Conservation (phyloP, 805 yeast genomes). For the Metschnikowia lunata region DNA sequence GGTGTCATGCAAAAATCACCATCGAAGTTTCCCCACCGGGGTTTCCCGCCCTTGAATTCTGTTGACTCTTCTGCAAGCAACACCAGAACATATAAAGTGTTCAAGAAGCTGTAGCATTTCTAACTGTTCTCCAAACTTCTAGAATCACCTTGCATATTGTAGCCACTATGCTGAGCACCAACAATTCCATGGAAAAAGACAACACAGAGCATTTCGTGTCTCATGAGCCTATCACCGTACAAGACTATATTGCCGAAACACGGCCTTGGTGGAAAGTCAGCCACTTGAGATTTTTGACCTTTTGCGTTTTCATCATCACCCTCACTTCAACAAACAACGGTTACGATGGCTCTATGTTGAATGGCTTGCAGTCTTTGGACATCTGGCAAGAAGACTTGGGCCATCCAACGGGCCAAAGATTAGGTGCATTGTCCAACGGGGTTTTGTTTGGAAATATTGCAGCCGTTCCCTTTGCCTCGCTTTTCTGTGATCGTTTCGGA, state of each 20-base stretch:
- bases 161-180: slow-evolving; percentile 4
- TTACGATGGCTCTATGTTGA: slow-evolving; percentile 35
- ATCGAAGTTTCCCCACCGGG: not conserved
- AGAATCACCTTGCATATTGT: not conserved
- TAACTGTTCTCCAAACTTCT: too few relatives aligned
- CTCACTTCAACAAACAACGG: slow-evolving; percentile 43
- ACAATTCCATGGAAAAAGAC: slow-evolving; percentile 1
- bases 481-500: slow-evolving; percentile 35
- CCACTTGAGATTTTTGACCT: slow-evolving; percentile 36
- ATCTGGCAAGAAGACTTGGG: slow-evolving; percentile 38
- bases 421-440: slow-evolving; percentile 23
- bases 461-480: slow-evolving; percentile 17
- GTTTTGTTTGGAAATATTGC: slow-evolving; percentile 35
- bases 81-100: not conserved
- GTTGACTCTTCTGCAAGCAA: not conserved
- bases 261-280: slow-evolving; percentile 31
- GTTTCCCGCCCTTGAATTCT: not conserved
- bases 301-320: slow-evolving; percentile 37
- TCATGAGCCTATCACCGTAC: slow-evolving; percentile 4
- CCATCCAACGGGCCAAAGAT: slow-evolving; percentile 17
- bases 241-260: slow-evolving; percentile 14
- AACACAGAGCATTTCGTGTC: not conserved
- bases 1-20: not conserved
- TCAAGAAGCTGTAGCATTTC: too few relatives aligned
- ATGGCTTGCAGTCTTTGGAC: slow-evolving; percentile 45